Conservation (phyloP, 192 early-diverging fungal genomes). For the Linnemannia elongata region DNA sequence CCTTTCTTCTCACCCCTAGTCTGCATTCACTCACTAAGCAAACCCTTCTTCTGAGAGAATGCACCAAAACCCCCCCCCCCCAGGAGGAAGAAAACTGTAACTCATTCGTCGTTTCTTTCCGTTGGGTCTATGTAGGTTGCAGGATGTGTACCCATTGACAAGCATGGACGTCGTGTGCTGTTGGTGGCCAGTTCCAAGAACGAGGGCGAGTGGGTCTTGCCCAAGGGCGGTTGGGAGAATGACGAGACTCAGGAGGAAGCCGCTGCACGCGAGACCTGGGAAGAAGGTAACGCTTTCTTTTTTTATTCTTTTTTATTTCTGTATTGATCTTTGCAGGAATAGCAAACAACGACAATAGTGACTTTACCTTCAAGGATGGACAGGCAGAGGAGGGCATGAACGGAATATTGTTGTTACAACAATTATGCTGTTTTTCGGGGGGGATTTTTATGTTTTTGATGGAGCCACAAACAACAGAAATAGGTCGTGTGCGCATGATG, state of each 20-base stretch:
- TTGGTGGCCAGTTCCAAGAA: constrained; percentile 65
- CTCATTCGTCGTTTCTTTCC: neutral
- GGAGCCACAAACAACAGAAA: neutral
- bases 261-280: constrained; percentile 73
- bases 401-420: constrained; percentile 1
- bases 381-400: neutral
- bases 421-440: neutral
- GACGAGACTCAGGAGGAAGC: constrained; percentile 70
- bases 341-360: too few species aligned
- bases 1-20: neutral
- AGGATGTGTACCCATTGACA: constrained; percentile 70
- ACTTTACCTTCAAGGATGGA: neutral
- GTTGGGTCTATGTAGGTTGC: constrained; percentile 54
- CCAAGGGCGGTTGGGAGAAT: constrained; percentile 77
- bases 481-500: neutral
- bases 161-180: constrained; percentile 57
- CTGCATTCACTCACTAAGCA: too few species aligned
- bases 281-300: constrained; percentile 62
- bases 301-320: neutral
- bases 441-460: neutral
- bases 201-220: constrained; percentile 65
- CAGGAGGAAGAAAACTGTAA: neutral
- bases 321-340: neutral
- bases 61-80: too few species aligned
- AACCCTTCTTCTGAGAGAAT: too few species aligned